These are phyloP conservation scores for Pterocarpus macrocarpus DNA, from an alignment of 306 rosid species.

Conservation along the genomic window DNA sequence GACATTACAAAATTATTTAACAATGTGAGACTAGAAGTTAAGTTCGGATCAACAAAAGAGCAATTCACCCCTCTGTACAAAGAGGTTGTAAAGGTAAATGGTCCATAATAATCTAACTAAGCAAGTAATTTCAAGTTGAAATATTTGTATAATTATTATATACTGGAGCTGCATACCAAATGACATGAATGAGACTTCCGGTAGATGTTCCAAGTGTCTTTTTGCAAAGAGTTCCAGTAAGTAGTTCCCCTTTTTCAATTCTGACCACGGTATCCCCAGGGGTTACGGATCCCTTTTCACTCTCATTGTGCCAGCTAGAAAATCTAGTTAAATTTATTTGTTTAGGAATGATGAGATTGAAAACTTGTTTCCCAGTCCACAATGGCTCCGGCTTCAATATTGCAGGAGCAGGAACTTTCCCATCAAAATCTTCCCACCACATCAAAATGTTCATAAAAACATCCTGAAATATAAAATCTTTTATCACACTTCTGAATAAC, in stretches of 20 bases:
- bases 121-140: slow-evolving; percentile 19
- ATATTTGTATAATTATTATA: slow-evolving; percentile 5
- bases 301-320: slow-evolving; percentile 92
- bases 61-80: not conserved
- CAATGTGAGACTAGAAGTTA: not conserved
- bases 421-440: slow-evolving; percentile 99
- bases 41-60: slow-evolving; percentile 17
- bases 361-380: slow-evolving; percentile 99
- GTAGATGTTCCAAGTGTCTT: slow-evolving; percentile 91
- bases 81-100: slow-evolving; percentile 1
- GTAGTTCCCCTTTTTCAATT: slow-evolving; percentile 96
- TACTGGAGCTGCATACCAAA: slow-evolving; percentile 69
- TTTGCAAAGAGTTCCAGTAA: slow-evolving; percentile 95
- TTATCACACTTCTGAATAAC: slow-evolving; percentile 42
- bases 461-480: slow-evolving; percentile 63
- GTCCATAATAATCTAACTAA: slow-evolving; percentile 5
- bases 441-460: slow-evolving; percentile 98
- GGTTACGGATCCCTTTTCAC: slow-evolving; percentile 78
- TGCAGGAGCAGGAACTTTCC: slow-evolving; percentile 94
- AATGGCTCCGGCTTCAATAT: slow-evolving; percentile 95
- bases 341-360: slow-evolving; percentile 95
- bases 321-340: slow-evolving; percentile 87
- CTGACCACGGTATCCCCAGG: slow-evolving; percentile 96
- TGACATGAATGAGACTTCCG: slow-evolving; percentile 98
- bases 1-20: not conserved